phyloP scores from a whole-genome alignment of 73 alveolate species.

The Loxodes magnus region DNA sequence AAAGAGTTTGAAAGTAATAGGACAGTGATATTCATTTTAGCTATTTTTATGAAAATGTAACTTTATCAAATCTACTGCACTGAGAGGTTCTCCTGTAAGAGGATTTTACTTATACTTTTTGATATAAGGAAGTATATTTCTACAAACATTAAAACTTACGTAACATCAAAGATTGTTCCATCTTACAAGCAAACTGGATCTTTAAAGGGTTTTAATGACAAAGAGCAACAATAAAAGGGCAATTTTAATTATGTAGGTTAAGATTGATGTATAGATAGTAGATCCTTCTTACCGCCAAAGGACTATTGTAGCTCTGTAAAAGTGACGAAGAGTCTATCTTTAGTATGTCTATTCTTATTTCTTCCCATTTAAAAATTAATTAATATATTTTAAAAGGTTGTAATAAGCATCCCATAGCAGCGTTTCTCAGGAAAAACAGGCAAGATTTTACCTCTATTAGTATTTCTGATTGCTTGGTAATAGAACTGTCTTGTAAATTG shows the following conservation, averaged over 20 bases:
- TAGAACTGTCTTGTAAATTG: no score
- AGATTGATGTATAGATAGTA: no score
- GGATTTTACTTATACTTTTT: constrained; percentile 82
- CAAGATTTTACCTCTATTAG: no score
- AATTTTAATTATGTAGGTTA: constrained; percentile 37
- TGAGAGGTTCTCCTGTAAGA: constrained; percentile 66
- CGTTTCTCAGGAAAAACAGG: no score
- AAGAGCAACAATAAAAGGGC: constrained; percentile 77
- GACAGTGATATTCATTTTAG: constrained; percentile 92
- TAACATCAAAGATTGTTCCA: constrained; percentile 75
- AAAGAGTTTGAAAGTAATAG: constrained; percentile 79
- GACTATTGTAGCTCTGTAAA: constrained; percentile 40
- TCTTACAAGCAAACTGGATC: constrained; percentile 82
- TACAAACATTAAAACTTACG: constrained; percentile 5
- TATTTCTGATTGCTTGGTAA: no score
- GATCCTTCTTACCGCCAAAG: constrained; percentile 59
- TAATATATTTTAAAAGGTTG: no score
- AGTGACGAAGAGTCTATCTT: constrained; percentile 70
- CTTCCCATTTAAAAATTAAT: constrained; percentile 10
- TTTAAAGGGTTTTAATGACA: constrained; percentile 62
- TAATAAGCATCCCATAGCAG: no score
- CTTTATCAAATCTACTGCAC: constrained; percentile 56
- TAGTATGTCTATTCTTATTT: constrained; percentile 45
- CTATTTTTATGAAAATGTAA: constrained; percentile 81
- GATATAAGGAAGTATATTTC: constrained; percentile 75